Percentiles rank a stretch among this genome's conserved stretches.
Evolutionary conservation across 108 stramenopile genomes (phyloP).

Genomic region (Conticribra guillardii): DNA sequence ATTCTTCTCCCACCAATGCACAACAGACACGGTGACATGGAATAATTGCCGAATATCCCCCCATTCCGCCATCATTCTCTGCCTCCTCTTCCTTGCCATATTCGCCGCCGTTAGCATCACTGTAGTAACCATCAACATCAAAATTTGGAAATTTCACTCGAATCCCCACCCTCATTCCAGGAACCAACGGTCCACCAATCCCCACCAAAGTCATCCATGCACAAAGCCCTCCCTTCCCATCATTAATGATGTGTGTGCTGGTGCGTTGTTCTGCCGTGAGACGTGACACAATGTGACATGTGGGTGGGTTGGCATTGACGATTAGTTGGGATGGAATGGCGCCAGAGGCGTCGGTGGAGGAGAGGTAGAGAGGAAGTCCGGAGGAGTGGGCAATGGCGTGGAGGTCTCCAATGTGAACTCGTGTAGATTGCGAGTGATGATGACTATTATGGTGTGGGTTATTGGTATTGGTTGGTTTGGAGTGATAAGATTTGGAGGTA

Average conservation of each 20-base stretch:
- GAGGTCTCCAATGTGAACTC: conserved; percentile 45
- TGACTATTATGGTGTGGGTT: not conserved
- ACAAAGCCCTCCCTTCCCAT: conserved; percentile 36
- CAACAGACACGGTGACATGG: conserved; percentile 48
- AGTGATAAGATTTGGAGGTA: conserved; percentile 9
- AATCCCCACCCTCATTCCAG: conserved; percentile 36
- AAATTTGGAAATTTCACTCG: conserved; percentile 25
- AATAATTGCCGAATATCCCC: conserved; percentile 11
- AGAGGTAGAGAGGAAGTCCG: conserved; percentile 25
- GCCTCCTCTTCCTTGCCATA: not conserved
- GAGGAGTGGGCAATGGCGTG: conserved; percentile 31
- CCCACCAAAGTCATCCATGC: conserved; percentile 45
- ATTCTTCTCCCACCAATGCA: conserved; percentile 49
- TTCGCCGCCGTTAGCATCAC: not conserved
- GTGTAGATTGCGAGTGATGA: conserved; percentile 15
- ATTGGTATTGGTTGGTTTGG: not conserved
- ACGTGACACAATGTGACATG: conserved; percentile 41
- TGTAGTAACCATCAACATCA: conserved; percentile 9
- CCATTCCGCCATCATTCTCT: too few species aligned
- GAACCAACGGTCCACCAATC: conserved; percentile 33
- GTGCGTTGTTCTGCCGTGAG: conserved; percentile 34
- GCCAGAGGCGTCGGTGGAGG: conserved; percentile 33
- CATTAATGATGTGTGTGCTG: conserved; percentile 38
- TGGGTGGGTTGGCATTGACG: conserved; percentile 29
- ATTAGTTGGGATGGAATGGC: conserved; percentile 21